A percentile compares a stretch with the other conserved stretches of the same genome.
These are phyloP conservation scores for Colletotrichum tanaceti DNA, from an alignment of 2,329 filamentous ascomycete genomes.

Conservation along the genomic window DNA sequence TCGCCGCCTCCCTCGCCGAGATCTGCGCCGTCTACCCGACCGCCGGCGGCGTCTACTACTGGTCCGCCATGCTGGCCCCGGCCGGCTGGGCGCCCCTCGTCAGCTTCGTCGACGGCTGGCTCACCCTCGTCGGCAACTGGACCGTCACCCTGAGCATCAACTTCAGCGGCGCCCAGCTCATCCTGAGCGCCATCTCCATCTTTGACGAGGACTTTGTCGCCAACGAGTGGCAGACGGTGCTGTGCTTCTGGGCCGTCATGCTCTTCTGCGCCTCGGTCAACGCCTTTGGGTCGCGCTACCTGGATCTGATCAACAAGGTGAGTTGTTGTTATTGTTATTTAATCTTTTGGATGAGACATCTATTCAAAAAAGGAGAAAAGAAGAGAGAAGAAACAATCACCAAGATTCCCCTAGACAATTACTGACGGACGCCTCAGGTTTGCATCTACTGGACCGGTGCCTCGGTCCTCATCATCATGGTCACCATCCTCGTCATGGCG, in stretches of 20 bases:
- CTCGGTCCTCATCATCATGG: conserved; percentile 64
- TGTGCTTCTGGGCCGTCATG: conserved; percentile 80
- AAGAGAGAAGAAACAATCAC: no score
- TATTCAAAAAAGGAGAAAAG: no score
- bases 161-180: conserved; percentile 71
- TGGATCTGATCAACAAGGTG: conserved; percentile 77
- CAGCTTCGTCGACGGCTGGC: conserved; percentile 77
- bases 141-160: conserved; percentile 73
- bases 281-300: conserved; percentile 67
- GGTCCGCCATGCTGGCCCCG: conserved; percentile 75
- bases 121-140: conserved; percentile 80
- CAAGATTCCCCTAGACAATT: no score
- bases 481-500: conserved; percentile 70
- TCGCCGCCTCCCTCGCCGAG: conserved; percentile 75
- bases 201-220: conserved; percentile 77
- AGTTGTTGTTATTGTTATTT: no score
- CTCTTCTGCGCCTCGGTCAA: conserved; percentile 72
- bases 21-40: conserved; percentile 77
- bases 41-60: conserved; percentile 77
- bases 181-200: conserved; percentile 72
- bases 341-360: no score
- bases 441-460: conserved; percentile 79
- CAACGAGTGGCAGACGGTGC: conserved; percentile 75
- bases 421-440: conserved; percentile 46
- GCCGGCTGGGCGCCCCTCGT: conserved; percentile 74